phyloP scores from a whole-genome alignment of 169 alveolate genomes.

The Neospora caninum region DNA sequence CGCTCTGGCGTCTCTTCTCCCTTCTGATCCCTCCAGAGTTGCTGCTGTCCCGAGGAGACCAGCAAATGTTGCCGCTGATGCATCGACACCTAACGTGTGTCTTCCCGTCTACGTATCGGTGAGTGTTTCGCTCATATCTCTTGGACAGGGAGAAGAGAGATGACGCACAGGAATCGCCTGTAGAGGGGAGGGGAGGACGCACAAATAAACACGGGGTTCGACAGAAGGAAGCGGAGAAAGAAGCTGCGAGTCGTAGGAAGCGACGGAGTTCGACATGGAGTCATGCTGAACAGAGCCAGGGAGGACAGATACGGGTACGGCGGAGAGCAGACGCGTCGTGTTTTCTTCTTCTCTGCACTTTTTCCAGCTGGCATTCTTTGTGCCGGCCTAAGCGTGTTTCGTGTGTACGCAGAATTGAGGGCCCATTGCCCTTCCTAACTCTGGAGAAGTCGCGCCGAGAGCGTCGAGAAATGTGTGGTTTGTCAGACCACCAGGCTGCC shows the following conservation, averaged over 20 bases:
- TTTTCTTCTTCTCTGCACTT: no score
- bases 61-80: neutral
- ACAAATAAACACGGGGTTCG: no score
- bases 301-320: no score
- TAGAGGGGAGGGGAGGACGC: neutral
- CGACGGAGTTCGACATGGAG: no score
- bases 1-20: neutral
- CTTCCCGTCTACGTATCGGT: constrained; percentile 21
- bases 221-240: no score
- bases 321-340: no score
- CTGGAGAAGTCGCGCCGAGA: constrained; percentile 40
- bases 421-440: constrained; percentile 39
- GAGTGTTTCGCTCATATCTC: neutral
- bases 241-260: no score
- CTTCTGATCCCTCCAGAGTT: neutral
- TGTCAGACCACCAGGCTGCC: constrained; percentile 57
- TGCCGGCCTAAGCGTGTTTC: neutral
- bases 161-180: no score
- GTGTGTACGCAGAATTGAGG: constrained; percentile 37
- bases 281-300: no score
- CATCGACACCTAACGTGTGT: constrained; percentile 18
- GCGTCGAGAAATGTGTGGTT: constrained; percentile 47
- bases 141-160: neutral
- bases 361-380: no score
- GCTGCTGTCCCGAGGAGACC: neutral